phyloP scores from a whole-genome alignment of 208 protist genomes.

The Acanthamoeba lenticulata region DNA sequence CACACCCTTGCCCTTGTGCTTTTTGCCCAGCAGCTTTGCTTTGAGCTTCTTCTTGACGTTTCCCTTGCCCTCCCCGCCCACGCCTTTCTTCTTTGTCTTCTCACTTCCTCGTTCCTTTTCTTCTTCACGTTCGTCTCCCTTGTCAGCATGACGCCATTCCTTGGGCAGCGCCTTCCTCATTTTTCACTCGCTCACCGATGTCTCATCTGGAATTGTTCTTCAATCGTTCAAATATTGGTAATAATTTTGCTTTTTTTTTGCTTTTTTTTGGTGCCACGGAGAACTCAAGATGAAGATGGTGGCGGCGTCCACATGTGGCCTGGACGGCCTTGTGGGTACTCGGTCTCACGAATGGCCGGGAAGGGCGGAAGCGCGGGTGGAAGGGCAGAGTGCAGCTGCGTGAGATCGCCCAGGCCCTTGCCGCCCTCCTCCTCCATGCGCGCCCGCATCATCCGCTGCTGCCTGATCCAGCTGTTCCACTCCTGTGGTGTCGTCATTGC shows the following conservation, averaged over 20 bases:
- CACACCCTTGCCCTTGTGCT: neutral
- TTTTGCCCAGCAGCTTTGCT: neutral
- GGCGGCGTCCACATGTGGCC: constrained; percentile 14
- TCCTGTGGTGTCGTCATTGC: neutral
- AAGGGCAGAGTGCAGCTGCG: neutral
- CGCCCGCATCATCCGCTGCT: constrained; percentile 20
- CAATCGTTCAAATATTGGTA: neutral
- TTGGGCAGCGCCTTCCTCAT: constrained; percentile 42
- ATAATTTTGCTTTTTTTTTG: neutral
- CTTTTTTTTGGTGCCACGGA: neutral
- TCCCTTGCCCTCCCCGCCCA: neutral
- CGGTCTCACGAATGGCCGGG: neutral
- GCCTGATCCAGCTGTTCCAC: constrained; percentile 28
- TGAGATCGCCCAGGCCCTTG: constrained; percentile 13
- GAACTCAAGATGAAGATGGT: neutral
- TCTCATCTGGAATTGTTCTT: too few relatives aligned
- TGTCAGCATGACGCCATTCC: neutral
- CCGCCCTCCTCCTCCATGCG: constrained; percentile 21
- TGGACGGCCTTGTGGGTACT: constrained; percentile 7
- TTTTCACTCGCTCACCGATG: too few relatives aligned
- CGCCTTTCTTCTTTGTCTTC: neutral
- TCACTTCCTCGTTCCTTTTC: neutral
- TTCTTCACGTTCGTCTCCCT: neutral
- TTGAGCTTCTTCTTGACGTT: neutral
- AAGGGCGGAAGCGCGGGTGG: neutral